phyloP scores from a whole-genome alignment of 148 eudicot species.

The Oxyria digyna region DNA sequence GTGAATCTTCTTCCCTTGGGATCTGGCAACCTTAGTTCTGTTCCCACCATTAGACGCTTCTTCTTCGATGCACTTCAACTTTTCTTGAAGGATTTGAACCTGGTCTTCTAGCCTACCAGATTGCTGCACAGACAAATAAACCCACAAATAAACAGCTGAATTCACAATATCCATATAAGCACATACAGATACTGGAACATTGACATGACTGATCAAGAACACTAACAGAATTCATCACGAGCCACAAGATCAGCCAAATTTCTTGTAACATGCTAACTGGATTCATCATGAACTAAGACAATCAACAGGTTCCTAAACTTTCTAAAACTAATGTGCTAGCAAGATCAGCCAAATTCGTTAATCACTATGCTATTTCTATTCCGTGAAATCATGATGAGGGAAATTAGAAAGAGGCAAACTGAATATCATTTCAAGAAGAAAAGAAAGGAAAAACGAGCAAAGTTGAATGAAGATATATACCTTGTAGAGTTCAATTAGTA shows the following conservation, averaged over 20 bases:
- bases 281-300: neutral
- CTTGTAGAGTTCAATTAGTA: conserved; percentile 80
- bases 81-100: conserved; percentile 49
- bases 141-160: neutral
- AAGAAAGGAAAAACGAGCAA: neutral
- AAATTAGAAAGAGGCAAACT: neutral
- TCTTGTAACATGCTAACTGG: neutral
- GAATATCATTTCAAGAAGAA: neutral
- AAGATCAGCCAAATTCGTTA: neutral
- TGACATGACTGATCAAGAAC: too few relatives aligned
- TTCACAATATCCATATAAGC: neutral
- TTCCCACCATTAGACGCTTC: conserved; percentile 39
- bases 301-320: neutral
- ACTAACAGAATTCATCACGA: too few relatives aligned
- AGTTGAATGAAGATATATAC: conserved; percentile 9
- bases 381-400: neutral
- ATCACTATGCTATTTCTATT: neutral
- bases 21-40: conserved; percentile 57
- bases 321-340: neutral
- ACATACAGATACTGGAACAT: neutral
- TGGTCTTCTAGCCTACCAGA: conserved; percentile 71
- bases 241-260: too few relatives aligned
- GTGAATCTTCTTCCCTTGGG: conserved; percentile 67
- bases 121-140: conserved; percentile 28
- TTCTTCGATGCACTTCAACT: conserved; percentile 61